These are phyloP conservation scores for Hypomontagnella submonticulosa DNA, from an alignment of 495 filamentous ascomycete species.

Conservation along the genomic window DNA sequence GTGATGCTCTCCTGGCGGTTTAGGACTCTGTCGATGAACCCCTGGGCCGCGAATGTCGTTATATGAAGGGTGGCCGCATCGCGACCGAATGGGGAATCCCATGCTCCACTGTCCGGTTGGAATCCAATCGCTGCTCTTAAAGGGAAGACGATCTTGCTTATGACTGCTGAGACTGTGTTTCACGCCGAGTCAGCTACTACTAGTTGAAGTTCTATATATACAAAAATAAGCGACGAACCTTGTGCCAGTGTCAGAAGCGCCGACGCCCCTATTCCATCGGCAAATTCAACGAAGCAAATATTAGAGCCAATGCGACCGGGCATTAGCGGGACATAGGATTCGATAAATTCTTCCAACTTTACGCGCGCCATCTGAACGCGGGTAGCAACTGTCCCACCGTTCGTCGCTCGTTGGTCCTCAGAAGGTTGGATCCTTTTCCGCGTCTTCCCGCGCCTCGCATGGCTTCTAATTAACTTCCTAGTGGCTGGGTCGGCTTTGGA, in stretches of 20 bases:
- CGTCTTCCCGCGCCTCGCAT: slow-evolving; percentile 3
- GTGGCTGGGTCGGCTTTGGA: background rate
- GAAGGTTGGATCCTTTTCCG: background rate
- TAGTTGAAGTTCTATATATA: too few relatives aligned
- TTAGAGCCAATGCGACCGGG: background rate
- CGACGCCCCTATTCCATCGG: background rate
- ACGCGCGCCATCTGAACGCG: background rate
- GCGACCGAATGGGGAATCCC: background rate
- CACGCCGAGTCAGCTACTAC: background rate
- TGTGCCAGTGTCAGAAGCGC: background rate
- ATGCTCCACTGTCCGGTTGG: background rate
- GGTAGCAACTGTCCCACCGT: background rate
- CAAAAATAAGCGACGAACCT: background rate
- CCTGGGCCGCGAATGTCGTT: background rate
- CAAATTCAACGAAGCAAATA: slow-evolving; percentile 4
- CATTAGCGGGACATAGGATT: background rate
- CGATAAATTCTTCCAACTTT: slow-evolving; percentile 1
- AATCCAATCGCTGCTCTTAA: slow-evolving; percentile 2
- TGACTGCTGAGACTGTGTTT: background rate
- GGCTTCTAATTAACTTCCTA: slow-evolving; percentile 4
- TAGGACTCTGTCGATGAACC: background rate
- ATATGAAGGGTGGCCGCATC: slow-evolving; percentile 4
- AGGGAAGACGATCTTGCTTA: background rate
- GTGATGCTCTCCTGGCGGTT: slow-evolving; percentile 1
- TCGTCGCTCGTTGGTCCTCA: background rate